A percentile compares a stretch with the other conserved stretches of the same genome.
These are phyloP conservation scores for Lepraria neglecta DNA, from an alignment of 495 filamentous ascomycete genomes.

Conservation along the genomic window DNA sequence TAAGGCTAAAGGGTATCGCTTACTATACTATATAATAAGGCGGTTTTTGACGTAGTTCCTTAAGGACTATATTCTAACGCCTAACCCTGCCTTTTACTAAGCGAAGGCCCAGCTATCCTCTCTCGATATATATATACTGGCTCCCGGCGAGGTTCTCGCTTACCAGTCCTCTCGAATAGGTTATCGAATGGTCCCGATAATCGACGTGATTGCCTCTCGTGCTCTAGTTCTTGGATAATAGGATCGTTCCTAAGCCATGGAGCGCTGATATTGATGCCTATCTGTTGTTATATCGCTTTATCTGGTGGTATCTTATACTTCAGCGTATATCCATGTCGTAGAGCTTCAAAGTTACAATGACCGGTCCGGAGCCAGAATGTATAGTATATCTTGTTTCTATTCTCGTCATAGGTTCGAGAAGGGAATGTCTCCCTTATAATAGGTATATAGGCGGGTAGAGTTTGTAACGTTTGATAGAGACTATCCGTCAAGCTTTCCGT, in stretches of 20 bases:
- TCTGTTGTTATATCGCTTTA: not conserved
- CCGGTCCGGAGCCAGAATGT: conserved; percentile 9
- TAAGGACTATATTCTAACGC: too few species aligned
- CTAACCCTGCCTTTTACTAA: too few species aligned
- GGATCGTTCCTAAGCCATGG: conserved; percentile 2
- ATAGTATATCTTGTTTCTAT: conserved; percentile 6
- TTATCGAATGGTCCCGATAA: not conserved
- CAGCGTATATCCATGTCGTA: not conserved
- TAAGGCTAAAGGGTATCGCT: too few species aligned
- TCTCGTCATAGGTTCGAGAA: not conserved
- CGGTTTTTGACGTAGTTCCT: too few species aligned
- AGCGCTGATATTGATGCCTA: not conserved
- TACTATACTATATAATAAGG: too few species aligned
- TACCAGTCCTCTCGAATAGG: not conserved
- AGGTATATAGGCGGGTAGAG: not conserved
- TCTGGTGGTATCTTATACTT: not conserved
- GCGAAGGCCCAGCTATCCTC: too few species aligned
- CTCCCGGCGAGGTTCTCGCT: not conserved
- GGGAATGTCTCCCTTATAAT: not conserved
- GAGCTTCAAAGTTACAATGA: not conserved
- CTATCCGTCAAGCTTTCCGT: not conserved
- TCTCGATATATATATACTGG: too few species aligned
- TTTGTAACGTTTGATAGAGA: not conserved
- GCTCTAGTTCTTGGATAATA: conserved; percentile 1
- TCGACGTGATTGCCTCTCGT: too few species aligned